Conservation (phyloP, 169 alveolate genomes). For the Miamiensis avidus region DNA sequence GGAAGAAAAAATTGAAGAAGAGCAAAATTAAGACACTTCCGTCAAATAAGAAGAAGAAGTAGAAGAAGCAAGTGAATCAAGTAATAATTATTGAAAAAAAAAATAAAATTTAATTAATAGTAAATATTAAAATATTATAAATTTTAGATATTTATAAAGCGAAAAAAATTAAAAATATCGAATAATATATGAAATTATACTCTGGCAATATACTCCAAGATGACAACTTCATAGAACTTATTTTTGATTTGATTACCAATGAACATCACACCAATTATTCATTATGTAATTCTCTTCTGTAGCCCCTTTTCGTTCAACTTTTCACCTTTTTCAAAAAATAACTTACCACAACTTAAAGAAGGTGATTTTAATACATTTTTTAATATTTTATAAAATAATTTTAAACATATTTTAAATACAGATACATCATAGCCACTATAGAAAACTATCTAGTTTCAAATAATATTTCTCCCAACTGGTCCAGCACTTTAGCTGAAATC, state of each 20-base stretch:
- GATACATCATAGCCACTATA: background rate
- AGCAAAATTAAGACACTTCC: no score
- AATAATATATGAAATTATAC: background rate
- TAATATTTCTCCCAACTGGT: background rate
- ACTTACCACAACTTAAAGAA: background rate
- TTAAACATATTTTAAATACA: no score
- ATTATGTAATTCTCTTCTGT: background rate
- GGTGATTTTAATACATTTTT: no score
- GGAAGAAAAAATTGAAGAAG: background rate
- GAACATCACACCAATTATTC: background rate
- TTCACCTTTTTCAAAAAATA: background rate
- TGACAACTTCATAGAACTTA: background rate
- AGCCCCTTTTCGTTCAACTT: background rate
- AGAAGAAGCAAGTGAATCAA: background rate
- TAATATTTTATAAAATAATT: no score
- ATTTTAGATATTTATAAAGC: no score
- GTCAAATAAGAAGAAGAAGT: no score
- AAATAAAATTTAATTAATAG: no score
- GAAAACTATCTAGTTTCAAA: background rate
- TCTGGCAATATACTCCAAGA: background rate
- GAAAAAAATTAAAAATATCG: background rate
- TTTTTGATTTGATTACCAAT: background rate
- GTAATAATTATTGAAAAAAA: no score
- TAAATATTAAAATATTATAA: no score
- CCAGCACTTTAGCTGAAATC: background rate